Conservation (phyloP, 2,329 filamentous ascomycete species). For the Neonectria neomacrospora region DNA sequence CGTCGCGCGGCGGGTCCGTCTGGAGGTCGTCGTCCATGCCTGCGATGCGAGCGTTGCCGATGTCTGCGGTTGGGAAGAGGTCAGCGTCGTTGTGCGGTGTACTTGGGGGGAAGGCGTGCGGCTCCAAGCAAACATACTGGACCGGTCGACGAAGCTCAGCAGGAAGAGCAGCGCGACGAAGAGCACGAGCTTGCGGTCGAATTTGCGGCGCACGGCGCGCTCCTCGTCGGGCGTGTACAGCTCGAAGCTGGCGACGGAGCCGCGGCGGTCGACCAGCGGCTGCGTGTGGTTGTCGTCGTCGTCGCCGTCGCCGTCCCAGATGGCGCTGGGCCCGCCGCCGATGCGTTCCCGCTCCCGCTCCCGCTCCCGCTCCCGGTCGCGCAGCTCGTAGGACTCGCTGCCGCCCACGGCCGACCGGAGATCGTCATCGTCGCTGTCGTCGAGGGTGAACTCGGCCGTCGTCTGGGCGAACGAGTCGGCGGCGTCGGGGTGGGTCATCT, state of each 20-base stretch:
- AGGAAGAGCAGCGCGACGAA: constrained; percentile 87
- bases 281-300: constrained; percentile 25
- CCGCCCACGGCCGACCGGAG: constrained; percentile 48
- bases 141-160: constrained; percentile 86
- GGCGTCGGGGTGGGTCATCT: constrained; percentile 37
- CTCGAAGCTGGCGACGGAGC: constrained; percentile 52
- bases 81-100: background rate
- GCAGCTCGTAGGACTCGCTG: constrained; percentile 50
- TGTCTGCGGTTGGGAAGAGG: constrained; percentile 55
- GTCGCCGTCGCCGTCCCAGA: constrained; percentile 38
- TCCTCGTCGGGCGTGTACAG: constrained; percentile 76
- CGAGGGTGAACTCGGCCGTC: constrained; percentile 50
- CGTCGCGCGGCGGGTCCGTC: constrained; percentile 55
- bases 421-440: constrained; percentile 51
- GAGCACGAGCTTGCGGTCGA: constrained; percentile 80
- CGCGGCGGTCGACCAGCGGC: constrained; percentile 38
- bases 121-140: constrained; percentile 67
- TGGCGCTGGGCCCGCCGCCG: constrained; percentile 20
- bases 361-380: constrained; percentile 34
- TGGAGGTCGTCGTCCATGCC: constrained; percentile 72
- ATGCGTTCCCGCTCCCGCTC: constrained; percentile 29
- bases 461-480: constrained; percentile 55
- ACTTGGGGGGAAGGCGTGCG: background rate
- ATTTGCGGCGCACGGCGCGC: constrained; percentile 73
- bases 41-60: constrained; percentile 71